These are phyloP conservation scores for Colletotrichum chlorophyti DNA, from an alignment of 2,329 filamentous ascomycete genomes.

Conservation along the genomic window DNA sequence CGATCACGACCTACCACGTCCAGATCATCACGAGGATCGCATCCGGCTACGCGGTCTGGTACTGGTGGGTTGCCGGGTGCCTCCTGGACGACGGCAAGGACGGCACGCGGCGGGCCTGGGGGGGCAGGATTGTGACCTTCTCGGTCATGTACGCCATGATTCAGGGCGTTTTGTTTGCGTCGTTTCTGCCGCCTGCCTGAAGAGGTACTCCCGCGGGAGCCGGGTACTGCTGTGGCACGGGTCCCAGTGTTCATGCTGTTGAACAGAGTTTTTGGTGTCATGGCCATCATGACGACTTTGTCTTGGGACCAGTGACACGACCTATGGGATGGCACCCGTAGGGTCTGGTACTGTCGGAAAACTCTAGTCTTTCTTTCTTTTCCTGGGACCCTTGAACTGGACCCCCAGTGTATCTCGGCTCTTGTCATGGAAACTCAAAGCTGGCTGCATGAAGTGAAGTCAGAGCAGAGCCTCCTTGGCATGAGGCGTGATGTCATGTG, in stretches of 20 bases:
- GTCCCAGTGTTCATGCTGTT: neutral
- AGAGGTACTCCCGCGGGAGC: too few relatives aligned
- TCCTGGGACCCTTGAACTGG: neutral
- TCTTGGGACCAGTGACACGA: neutral
- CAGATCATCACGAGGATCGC: conserved; percentile 92
- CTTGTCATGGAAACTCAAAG: neutral
- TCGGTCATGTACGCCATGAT: conserved; percentile 84
- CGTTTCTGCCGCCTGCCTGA: conserved; percentile 84
- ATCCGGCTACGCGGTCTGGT: conserved; percentile 90
- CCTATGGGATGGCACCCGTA: neutral
- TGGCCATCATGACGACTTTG: neutral
- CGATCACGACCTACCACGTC: conserved; percentile 84
- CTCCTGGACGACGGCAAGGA: conserved; percentile 40
- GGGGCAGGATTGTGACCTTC: conserved; percentile 60
- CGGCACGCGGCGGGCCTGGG: conserved; percentile 38
- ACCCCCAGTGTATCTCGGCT: neutral
- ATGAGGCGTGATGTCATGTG: conserved; percentile 17
- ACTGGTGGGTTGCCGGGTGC: conserved; percentile 74
- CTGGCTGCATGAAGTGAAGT: neutral
- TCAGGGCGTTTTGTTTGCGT: conserved; percentile 85
- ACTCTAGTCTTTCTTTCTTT: neutral
- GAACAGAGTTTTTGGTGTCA: neutral
- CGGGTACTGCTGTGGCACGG: neutral
- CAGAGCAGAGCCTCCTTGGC: neutral
- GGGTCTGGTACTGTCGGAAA: neutral